phyloP scores from a whole-genome alignment of 2,329 filamentous ascomycete genomes.

The Trichophyton equinum region DNA sequence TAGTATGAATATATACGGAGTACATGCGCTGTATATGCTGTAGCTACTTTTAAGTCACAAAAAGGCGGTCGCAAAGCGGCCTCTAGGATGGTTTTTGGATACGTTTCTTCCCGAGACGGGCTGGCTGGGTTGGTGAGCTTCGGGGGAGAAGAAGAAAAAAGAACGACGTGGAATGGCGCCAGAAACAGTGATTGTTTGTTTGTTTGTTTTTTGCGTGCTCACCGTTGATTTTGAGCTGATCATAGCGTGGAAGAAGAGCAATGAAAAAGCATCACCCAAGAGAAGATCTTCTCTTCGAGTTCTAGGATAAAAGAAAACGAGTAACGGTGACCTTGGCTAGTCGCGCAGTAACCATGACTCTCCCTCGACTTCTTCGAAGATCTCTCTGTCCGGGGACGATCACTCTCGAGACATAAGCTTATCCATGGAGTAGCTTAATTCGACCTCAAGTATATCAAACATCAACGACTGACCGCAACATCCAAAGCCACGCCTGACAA shows the following conservation, averaged over 20 bases:
- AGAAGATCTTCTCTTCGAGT: neutral
- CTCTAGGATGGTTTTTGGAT: neutral
- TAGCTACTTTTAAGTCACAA: neutral
- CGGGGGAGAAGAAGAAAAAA: too few species aligned
- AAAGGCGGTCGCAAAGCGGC: neutral
- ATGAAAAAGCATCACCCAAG: neutral
- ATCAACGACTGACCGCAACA: neutral
- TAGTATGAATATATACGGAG: neutral
- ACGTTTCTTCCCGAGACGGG: neutral
- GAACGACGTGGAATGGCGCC: neutral
- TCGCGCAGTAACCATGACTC: neutral
- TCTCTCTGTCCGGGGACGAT: slow-evolving; percentile 1
- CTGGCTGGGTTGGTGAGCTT: neutral
- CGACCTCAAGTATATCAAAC: neutral
- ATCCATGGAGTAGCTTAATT: slow-evolving; percentile 3
- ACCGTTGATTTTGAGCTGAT: neutral
- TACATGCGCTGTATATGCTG: neutral
- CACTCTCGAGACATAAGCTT: neutral
- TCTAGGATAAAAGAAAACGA: neutral
- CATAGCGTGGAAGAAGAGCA: neutral
- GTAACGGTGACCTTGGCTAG: neutral
- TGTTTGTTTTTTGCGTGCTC: neutral
- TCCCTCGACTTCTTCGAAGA: neutral
- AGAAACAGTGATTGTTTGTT: too few species aligned
- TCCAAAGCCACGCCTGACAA: neutral